Percentiles rank a stretch among this genome's conserved stretches.
Evolutionary conservation across 108 stramenopile species (phyloP).

Genomic region (Bacterosira constricta): DNA sequence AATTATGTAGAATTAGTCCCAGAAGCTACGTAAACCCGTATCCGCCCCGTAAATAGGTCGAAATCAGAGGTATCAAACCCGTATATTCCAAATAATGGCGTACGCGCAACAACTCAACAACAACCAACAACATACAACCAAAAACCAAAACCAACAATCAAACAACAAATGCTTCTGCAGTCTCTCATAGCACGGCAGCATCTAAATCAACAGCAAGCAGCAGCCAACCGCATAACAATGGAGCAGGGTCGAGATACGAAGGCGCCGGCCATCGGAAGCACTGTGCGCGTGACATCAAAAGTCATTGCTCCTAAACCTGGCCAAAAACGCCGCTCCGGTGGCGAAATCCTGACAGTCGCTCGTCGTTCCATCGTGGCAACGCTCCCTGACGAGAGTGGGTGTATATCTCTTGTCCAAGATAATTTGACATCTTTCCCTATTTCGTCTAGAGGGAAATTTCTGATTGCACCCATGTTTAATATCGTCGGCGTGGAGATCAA

Average conservation of each 20-base stretch:
- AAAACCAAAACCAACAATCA: too few species aligned
- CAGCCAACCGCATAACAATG: too few species aligned
- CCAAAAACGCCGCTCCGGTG: background rate
- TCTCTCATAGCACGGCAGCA: too few species aligned
- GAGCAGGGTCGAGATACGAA: background rate
- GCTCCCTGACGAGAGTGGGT: slow-evolving; percentile 7
- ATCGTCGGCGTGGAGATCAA: slow-evolving; percentile 8
- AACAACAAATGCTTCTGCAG: too few species aligned
- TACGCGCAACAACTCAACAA: too few species aligned
- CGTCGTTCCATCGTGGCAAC: slow-evolving; percentile 48
- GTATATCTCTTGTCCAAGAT: slow-evolving; percentile 33
- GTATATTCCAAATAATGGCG: too few species aligned
- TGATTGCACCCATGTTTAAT: slow-evolving; percentile 28
- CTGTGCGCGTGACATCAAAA: slow-evolving; percentile 14
- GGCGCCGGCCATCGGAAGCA: slow-evolving; percentile 6
- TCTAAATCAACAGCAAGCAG: too few species aligned
- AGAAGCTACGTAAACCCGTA: too few species aligned
- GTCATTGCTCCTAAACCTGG: background rate
- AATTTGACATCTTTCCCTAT: slow-evolving; percentile 32
- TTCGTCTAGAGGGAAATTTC: slow-evolving; percentile 1
- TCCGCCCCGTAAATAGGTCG: too few species aligned
- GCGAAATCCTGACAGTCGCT: slow-evolving; percentile 9
- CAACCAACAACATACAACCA: too few species aligned
- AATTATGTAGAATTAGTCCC: too few species aligned
- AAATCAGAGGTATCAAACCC: too few species aligned